Evolutionary conservation across 2,329 filamentous ascomycete genomes (phyloP).

Genomic region (Botrytis fragariae): DNA sequence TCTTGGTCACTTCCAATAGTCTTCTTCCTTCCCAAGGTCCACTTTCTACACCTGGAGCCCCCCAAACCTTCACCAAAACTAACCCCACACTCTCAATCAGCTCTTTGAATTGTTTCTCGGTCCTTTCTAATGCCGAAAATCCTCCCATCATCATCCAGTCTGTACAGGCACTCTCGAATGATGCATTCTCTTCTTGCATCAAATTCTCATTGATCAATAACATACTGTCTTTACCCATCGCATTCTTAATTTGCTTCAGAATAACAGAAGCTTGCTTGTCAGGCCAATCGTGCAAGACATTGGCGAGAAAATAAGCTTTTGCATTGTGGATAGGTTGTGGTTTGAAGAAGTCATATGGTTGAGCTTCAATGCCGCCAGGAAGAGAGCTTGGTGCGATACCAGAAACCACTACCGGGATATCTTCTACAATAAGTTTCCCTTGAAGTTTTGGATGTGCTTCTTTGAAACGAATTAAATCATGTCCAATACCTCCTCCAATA

Average conservation of each 20-base stretch:
- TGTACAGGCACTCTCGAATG: neutral
- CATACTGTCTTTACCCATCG: neutral
- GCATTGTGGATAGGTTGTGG: neutral
- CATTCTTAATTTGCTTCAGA: conserved; percentile 5
- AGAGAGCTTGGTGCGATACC: neutral
- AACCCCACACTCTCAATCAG: neutral
- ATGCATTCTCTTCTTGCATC: conserved; percentile 2
- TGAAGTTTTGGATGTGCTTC: neutral
- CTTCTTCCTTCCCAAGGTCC: neutral
- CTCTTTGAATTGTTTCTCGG: neutral
- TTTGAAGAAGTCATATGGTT: conserved; percentile 7
- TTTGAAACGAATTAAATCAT: conserved; percentile 7
- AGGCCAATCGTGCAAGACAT: conserved; percentile 15
- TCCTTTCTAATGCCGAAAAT: conserved; percentile 16
- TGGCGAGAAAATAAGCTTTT: conserved; percentile 13
- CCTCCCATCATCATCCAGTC: conserved; percentile 11
- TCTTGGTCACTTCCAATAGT: conserved; percentile 13
- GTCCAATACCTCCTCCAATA: conserved; percentile 18
- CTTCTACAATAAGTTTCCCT: conserved; percentile 15
- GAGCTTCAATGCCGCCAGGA: conserved; percentile 4
- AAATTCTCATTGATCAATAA: conserved; percentile 15
- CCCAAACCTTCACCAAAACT: conserved; percentile 1
- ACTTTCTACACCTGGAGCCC: neutral
- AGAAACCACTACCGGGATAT: conserved; percentile 1
- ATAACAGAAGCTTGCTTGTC: conserved; percentile 11